phyloP scores from a whole-genome alignment of 805 yeast genomes.

The Wickerhamomyces alni region DNA sequence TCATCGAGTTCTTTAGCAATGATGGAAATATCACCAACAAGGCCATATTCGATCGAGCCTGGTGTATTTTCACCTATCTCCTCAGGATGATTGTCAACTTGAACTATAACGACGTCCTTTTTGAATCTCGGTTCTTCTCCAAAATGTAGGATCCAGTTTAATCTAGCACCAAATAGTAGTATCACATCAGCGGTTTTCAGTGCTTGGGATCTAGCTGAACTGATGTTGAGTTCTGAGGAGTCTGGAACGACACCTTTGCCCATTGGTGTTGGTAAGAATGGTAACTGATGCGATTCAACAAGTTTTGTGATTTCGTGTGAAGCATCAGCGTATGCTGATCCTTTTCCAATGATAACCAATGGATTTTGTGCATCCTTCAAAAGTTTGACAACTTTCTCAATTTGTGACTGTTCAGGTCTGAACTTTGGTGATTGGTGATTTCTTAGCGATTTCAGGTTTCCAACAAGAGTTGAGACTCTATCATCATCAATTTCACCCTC shows the following conservation, averaged over 20 bases:
- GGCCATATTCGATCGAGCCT: constrained; percentile 31
- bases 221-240: constrained; percentile 37
- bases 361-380: constrained; percentile 37
- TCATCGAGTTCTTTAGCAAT: constrained; percentile 31
- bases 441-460: constrained; percentile 5
- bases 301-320: constrained; percentile 34
- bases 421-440: constrained; percentile 23
- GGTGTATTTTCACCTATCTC: constrained; percentile 44
- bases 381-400: constrained; percentile 30
- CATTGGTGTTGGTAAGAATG: constrained; percentile 74
- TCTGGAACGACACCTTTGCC: constrained; percentile 68
- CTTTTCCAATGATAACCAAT: constrained; percentile 60
- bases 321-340: constrained; percentile 45
- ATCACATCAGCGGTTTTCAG: constrained; percentile 53
- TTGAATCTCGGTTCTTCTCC: constrained; percentile 53
- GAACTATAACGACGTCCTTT: constrained; percentile 42
- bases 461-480: constrained; percentile 1
- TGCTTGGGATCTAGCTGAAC: constrained; percentile 62
- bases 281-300: constrained; percentile 36
- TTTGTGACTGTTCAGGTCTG: constrained; percentile 29
- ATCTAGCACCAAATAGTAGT: constrained; percentile 55
- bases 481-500: constrained; percentile 10
- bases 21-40: constrained; percentile 50
- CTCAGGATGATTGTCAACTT: constrained; percentile 48
- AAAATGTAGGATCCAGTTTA: constrained; percentile 70